A percentile compares a stretch with the other conserved stretches of the same genome.
These are phyloP conservation scores for Aspergillus funiculosus DNA, from an alignment of 495 filamentous ascomycete genomes.

Conservation along the genomic window DNA sequence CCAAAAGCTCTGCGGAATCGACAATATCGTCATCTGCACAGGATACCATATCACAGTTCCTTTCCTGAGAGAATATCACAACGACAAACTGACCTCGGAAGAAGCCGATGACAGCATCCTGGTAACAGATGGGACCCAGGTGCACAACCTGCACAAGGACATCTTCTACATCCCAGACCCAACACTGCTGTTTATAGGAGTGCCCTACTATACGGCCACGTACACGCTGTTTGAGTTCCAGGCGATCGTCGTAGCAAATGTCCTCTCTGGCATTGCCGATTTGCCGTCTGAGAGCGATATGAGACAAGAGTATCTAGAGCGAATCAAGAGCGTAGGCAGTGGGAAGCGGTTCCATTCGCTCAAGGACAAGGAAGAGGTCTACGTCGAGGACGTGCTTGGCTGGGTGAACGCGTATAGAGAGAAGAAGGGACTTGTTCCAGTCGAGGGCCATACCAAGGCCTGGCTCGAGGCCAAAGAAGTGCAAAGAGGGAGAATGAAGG, in stretches of 20 bases:
- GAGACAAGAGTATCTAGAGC: constrained; percentile 46
- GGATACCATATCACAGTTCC: constrained; percentile 59
- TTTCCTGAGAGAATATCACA: constrained; percentile 47
- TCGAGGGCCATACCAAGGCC: constrained; percentile 42
- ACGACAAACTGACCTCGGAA: constrained; percentile 22
- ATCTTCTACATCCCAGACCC: constrained; percentile 64
- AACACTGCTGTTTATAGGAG: constrained; percentile 54
- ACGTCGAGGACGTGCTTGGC: constrained; percentile 47
- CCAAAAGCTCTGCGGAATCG: constrained; percentile 43
- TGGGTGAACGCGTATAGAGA: constrained; percentile 47
- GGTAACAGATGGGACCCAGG: constrained; percentile 57
- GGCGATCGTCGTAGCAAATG: constrained; percentile 51
- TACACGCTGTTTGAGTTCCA: constrained; percentile 65
- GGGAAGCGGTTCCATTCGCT: constrained; percentile 52
- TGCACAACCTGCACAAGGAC: constrained; percentile 64
- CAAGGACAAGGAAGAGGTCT: constrained; percentile 46
- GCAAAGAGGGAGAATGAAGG: constrained; percentile 24
- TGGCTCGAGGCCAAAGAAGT: constrained; percentile 37
- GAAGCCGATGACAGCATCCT: constrained; percentile 46
- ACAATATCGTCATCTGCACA: constrained; percentile 55
- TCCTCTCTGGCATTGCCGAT: constrained; percentile 46
- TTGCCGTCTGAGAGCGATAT: constrained; percentile 46
- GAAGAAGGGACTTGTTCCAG: constrained; percentile 21
- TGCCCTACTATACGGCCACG: constrained; percentile 54
- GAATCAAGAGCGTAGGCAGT: constrained; percentile 38